A percentile compares a stretch with the other conserved stretches of the same genome.
Conservation (phyloP, 1,139 yeast species). For the Blastobotrys proliferans region DNA sequence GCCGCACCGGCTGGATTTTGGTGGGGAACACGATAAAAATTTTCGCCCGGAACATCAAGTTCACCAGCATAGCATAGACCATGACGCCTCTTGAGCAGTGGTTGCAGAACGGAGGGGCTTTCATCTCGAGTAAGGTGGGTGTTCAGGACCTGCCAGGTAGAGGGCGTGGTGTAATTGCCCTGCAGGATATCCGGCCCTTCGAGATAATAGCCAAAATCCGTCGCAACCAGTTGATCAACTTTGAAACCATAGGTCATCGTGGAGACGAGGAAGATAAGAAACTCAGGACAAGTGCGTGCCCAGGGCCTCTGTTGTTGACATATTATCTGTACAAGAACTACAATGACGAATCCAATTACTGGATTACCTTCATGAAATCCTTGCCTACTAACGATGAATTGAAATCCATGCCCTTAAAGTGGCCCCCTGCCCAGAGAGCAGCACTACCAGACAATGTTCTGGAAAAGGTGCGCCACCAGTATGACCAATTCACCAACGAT, state of each 20-base stretch:
- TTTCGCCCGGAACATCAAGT: too few relatives aligned
- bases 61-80: too few relatives aligned
- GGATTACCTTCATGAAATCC: constrained; percentile 25
- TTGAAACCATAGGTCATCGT: constrained; percentile 44
- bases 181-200: constrained; percentile 34
- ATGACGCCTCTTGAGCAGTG: too few relatives aligned
- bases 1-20: too few relatives aligned
- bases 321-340: constrained; percentile 18
- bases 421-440: constrained; percentile 28
- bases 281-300: constrained; percentile 12
- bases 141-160: constrained; percentile 38
- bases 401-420: constrained; percentile 35
- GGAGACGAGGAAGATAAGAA: constrained; percentile 15
- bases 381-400: constrained; percentile 29
- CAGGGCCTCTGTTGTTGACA: constrained; percentile 31
- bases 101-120: constrained; percentile 23
- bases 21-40: too few relatives aligned
- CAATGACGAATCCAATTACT: constrained; percentile 15
- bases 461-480: constrained; percentile 25
- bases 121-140: constrained; percentile 27
- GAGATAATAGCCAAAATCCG: constrained; percentile 55
- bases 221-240: constrained; percentile 56
- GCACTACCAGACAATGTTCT: constrained; percentile 29
- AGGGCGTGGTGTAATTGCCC: constrained; percentile 64
- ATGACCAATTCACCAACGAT: constrained; percentile 32